Percentiles rank a stretch among this genome's conserved stretches.
Evolutionary conservation across 768 basidiomycete species (phyloP).

Genomic region (Calocybe gangraenosa): DNA sequence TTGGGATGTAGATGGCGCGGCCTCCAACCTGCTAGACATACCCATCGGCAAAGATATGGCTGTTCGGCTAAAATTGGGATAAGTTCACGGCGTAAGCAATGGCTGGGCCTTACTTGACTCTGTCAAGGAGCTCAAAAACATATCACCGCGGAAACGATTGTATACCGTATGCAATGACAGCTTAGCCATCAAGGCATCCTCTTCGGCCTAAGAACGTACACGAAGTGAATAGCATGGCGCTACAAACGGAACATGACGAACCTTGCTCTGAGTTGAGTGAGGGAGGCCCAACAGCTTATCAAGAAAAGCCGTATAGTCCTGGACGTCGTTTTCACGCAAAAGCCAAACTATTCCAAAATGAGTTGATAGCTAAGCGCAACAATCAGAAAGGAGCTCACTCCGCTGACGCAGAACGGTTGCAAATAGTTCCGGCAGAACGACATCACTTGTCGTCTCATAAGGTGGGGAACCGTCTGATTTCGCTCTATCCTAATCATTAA

Average conservation of each 20-base stretch:
- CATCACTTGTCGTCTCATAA: conserved; percentile 31
- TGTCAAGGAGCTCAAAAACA: conserved; percentile 84
- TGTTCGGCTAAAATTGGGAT: conserved; percentile 24
- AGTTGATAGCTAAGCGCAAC: not conserved
- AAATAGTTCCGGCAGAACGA: conserved; percentile 56
- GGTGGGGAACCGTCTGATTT: conserved; percentile 39
- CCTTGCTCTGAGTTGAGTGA: conserved; percentile 54
- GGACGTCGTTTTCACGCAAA: conserved; percentile 51
- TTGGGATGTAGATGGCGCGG: conserved; percentile 39
- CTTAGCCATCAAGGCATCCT: conserved; percentile 69
- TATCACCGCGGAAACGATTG: conserved; percentile 74
- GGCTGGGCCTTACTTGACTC: conserved; percentile 72
- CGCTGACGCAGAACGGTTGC: conserved; percentile 63
- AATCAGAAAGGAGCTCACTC: conserved; percentile 39
- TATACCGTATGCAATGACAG: conserved; percentile 78
- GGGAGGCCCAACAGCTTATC: conserved; percentile 55
- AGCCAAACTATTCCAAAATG: conserved; percentile 52
- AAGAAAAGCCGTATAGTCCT: conserved; percentile 50
- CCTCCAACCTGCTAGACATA: conserved; percentile 44
- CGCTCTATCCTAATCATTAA: conserved; percentile 30
- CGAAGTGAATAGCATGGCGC: not conserved
- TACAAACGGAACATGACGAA: conserved; percentile 20
- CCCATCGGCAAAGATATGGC: conserved; percentile 85
- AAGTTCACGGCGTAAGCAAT: not conserved
- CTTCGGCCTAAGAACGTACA: conserved; percentile 54